Base-by-base conservation (phyloP, 805 yeast species). In the Saccharomycopsis sp. region DNA sequence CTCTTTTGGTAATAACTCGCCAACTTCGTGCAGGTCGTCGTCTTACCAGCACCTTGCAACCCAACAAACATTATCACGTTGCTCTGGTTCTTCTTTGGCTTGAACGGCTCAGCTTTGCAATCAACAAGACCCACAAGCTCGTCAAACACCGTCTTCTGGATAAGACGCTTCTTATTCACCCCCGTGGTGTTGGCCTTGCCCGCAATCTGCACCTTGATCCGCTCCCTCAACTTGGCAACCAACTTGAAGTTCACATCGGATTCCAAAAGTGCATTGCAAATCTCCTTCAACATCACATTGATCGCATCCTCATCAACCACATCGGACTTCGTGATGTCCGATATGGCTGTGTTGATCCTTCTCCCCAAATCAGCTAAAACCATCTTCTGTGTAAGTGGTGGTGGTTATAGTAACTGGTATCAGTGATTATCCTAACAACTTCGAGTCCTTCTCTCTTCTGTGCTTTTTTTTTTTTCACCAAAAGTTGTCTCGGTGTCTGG, bases 1-100 rank as follows among this genome's bases (percentile, higher is more conserved):
- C 96, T 70, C 56, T 88, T 75, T 55, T 87, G 89, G 59, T 92
- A 92, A 58, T 84, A 88, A 2, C 86, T 94, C 0, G 98, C 98
- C 53, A 89, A 68, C 54, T 92, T 92, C 1, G 98, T 92, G 75
- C 96, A 88, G 2, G 96, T 79, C 0, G 98, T 92, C 23, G 98
- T 92, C 60, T 92, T 92, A 71, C 98, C 98, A 9, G 97, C 92
- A 66, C 98, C 98, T 61, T 92, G 98, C 46, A 92, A 68, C 57
- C 98, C 98, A 45, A 92, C 98, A 70, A 92, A 83, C 98, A 92
- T 92, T 50, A 92, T 81, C 23, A 89, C 83, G 55, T 81, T 76
- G 7, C 76, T 57, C 53, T 73, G 72, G 53, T 86, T 78, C 67
- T 88, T 88, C 65, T 81, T 82, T 30, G 96, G 97, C 61, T 82